Evolutionary conservation across 129 eudicot species (phyloP), one percentile per base, ranked within the genome.

Genomic region (Erigeron canadensis): DNA sequence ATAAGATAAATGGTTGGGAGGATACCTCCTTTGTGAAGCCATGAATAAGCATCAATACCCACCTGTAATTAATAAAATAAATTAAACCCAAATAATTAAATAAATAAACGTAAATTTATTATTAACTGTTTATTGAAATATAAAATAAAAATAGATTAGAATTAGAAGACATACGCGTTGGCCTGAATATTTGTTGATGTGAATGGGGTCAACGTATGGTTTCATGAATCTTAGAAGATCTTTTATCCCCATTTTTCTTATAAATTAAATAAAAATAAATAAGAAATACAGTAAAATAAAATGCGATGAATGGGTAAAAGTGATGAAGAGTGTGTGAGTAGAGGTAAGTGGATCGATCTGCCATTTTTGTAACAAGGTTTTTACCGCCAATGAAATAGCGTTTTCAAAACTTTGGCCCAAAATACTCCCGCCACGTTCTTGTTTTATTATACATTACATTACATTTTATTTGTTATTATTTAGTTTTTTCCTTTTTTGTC

Each of bases 1-100:
- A 56, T 17, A 8, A 21, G 2, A 5, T 51, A 6, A 11, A 9
- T 11, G 62, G 19, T 11, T 58, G 12, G 34, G 34, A 28, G 41
- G 0, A n/a, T 75, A 86, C 90, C 92, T 85, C 97, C 97, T 88
- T 91, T 91, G 80, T 91, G 96, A 77, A 91, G 90, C 97, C 97
- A 91, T 46, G 96, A 88, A 83, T 91, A 91, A 75, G 93, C 96
- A 84, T 91, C 97, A 53, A 91, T 88, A 17, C 96, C 96, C 67
- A 89, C 92, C 96, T 89, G 81, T 54, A 75, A 23, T 65, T 5
- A 66, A 8, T 7, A 55, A n/a, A 61, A 63, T 42, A 53, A 67
- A 10, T 48, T 22, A 61, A 6, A 34, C n/a, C 19, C 11, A 39
- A 63, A 75, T 45, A 42, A 61, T 6, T 7, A 13, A 38, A 4